Evolutionary conservation across 2,329 filamentous ascomycete species (phyloP), one percentile per base, ranked within the genome.

Genomic region (Colletotrichum endophyticum): DNA sequence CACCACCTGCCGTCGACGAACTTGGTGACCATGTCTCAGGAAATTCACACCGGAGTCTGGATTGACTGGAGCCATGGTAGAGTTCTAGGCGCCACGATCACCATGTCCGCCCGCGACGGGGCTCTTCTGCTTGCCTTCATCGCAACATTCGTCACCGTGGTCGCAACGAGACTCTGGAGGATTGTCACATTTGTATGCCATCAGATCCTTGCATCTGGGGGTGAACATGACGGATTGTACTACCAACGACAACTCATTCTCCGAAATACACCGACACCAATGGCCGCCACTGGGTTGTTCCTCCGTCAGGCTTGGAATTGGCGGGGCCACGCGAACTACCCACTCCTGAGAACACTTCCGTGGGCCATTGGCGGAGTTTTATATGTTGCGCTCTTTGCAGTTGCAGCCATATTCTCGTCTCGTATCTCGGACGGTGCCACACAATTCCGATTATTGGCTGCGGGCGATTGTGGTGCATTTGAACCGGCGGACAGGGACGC

Each of bases 371-470:
- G 44, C 44, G 44, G 44, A 2, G n/a, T 53, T 8, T 13, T 5
- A 5, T 53, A 53, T 3, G 44, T 53, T 53, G 44, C 1, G 3
- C 2, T 71, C 12, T 70, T 78, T n/a, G 70, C 53, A 4, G n/a
- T 62, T 8, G 73, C 76, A 6, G 73, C 72, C 15, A 57, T 77
- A 8, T 64, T 77, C 30, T 76, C 76, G 8, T 70, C 73, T 1
- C 64, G 30, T 7, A 61, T 76, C 6, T 70, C 76, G 6, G 39
- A 63, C 2, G 57, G 34, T 11, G 70, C 70, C n/a, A 77, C 70
- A 15, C 25, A 66, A 15, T 66, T 72, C 9, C 73, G 74, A n/a
- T 57, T 78, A 4, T 27, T 78, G 27, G 22, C 6, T 16, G 30
- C 69, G 2, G 15, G 27, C 2, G 32, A 70, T 28, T 80, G 78